Percentiles rank a stretch among this genome's conserved stretches.
These are phyloP conservation scores for Cutaneotrichosporon daszewskae DNA, from an alignment of 1,284 basidiomycete species.

Conservation along the genomic window DNA sequence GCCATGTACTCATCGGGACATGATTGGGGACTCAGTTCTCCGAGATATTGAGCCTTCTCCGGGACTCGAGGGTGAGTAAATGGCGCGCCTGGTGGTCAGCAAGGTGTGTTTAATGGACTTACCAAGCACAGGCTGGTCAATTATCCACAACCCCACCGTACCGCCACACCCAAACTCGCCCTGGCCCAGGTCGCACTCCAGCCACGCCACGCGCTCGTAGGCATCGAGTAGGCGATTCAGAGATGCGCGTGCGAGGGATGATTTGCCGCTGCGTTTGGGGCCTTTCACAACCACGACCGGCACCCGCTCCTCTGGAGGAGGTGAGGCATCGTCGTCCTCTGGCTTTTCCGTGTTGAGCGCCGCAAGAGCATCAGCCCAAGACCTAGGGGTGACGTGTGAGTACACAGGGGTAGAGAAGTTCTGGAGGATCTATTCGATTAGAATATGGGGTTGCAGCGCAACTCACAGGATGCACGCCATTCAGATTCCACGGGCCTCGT, in stretches of 20 bases:
- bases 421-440: conserved; percentile 28
- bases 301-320: conserved; percentile 16
- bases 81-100: conserved; percentile 59
- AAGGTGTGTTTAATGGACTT: conserved; percentile 22
- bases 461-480: conserved; percentile 57
- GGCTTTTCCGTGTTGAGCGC: conserved; percentile 4
- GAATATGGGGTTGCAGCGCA: background rate
- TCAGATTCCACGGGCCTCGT: conserved; percentile 49
- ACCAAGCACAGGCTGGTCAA: conserved; percentile 68
- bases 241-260: conserved; percentile 69
- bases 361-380: conserved; percentile 57
- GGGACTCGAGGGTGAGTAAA: conserved; percentile 75
- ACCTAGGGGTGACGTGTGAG: conserved; percentile 52
- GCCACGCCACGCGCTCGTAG: conserved; percentile 71
- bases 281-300: conserved; percentile 65
- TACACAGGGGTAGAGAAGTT: conserved; percentile 43
- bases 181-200: conserved; percentile 91
- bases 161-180: conserved; percentile 88
- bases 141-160: conserved; percentile 69
- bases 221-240: conserved; percentile 63
- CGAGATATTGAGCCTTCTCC: conserved; percentile 73
- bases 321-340: conserved; percentile 13
- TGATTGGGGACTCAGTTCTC: conserved; percentile 68
- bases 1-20: conserved; percentile 74
- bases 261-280: conserved; percentile 82